Evolutionary conservation across 2,329 filamentous ascomycete genomes (phyloP), one percentile per base, ranked within the genome.

Genomic region (Harringtonia lauricola): DNA sequence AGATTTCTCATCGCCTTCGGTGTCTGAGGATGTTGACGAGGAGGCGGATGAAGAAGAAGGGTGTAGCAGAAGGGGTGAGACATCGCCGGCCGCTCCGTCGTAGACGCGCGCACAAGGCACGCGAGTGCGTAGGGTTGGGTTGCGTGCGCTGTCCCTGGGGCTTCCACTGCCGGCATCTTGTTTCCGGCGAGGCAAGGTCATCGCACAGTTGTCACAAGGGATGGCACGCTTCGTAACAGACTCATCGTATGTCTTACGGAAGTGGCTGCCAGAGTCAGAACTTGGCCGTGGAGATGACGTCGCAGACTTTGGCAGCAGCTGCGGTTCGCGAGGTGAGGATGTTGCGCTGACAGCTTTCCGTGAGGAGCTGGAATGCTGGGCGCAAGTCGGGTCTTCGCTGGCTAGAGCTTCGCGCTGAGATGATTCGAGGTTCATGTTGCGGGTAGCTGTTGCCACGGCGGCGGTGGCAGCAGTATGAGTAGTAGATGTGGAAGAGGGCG

Each of bases 181-280:
- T 43, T 67, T 66, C 39, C 65, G 64, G 52, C 67, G 68, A 0
- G 79, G 79, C 8, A 83, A 60, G 1, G 78, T 83, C 54, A 83
- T 70, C 46, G 79, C 78, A 57, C 79, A 83, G 58, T 82, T 83
- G 49, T 81, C 75, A 57, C 79, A 83, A 19, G 79, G 78, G 8
- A 71, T 74, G 42, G 78, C 75, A 46, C 74, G 72, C 57, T 72
- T 76, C 36, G 74, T 79, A 22, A 78, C 76, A n/a, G 72, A 73
- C 48, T 81, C 76, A 51, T 81, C 76, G 50, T 81, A 81, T 1
- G 77, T 81, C 53, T 71, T 70, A 46, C 69, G 68, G 51, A 80
- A 81, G 21, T 52, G 47, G 55, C 48, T 47, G 36, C 71, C 74
- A 21, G 75, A 76, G 47, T 80, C 76, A 46, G 70, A 3, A 13